Evolutionary conservation across 176 grass and related monocot species (phyloP).

Genomic region (Olyra latifolia): DNA sequence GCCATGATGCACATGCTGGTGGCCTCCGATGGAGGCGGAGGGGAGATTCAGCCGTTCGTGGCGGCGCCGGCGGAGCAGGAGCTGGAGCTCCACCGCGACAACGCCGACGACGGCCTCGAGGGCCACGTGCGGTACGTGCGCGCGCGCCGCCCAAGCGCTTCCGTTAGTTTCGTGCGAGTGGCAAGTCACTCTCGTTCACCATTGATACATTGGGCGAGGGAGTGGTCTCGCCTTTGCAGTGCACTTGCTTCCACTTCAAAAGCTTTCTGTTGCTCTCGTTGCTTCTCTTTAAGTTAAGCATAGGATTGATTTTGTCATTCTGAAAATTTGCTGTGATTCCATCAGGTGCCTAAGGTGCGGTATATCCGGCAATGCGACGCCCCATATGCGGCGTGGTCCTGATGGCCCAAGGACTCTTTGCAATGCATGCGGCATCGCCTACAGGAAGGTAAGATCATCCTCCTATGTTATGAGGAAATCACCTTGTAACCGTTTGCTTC

Average conservation of each 20-base stretch:
- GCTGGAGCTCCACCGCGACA: constrained; percentile 45
- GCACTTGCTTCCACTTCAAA: constrained; percentile 17
- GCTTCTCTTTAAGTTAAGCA: neutral
- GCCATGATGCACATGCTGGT: constrained; percentile 69
- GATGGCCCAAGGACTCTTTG: constrained; percentile 91
- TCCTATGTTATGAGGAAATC: neutral
- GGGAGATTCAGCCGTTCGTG: constrained; percentile 37
- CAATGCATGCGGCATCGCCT: constrained; percentile 90
- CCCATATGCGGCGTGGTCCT: constrained; percentile 89
- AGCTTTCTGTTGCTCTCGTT: constrained; percentile 13
- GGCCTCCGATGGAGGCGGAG: constrained; percentile 47
- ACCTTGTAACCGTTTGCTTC: constrained; percentile 10
- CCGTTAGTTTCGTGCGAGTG: neutral
- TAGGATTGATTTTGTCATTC: constrained; percentile 1
- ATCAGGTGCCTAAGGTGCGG: constrained; percentile 77
- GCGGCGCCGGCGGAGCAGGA: constrained; percentile 36
- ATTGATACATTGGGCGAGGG: neutral
- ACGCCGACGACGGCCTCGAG: constrained; percentile 47
- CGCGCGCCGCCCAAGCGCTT: neutral
- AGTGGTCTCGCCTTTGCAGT: constrained; percentile 14
- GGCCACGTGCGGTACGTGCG: constrained; percentile 56
- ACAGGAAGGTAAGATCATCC: constrained; percentile 58
- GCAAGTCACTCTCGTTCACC: neutral
- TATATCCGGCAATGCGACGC: constrained; percentile 72
- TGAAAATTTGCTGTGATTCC: constrained; percentile 27